Conservation (phyloP, 768 basidiomycete species). For the Flagelloscypha sp. region DNA sequence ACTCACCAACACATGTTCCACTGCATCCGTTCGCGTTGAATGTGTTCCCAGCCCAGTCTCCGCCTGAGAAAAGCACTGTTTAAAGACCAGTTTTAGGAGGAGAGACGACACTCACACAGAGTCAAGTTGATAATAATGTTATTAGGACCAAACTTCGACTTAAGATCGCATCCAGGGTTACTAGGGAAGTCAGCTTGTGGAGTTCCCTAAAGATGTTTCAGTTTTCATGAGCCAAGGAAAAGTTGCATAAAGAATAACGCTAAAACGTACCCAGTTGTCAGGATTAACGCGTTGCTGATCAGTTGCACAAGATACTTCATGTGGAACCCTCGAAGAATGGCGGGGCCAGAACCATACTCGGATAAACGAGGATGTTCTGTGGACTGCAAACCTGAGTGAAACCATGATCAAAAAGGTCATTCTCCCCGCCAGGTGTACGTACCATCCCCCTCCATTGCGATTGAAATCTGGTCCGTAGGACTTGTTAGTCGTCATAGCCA, state of each 20-base stretch:
- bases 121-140: conserved; percentile 29
- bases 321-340: conserved; percentile 15
- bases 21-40: conserved; percentile 45
- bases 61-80: conserved; percentile 43
- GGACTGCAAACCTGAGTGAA: conserved; percentile 32
- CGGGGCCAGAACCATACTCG: conserved; percentile 40
- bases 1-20: conserved; percentile 44
- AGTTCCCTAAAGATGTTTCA: conserved; percentile 16
- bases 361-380: conserved; percentile 24
- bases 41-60: conserved; percentile 47
- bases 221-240: neutral
- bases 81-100: too few species aligned
- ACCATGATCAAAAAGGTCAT: conserved; percentile 3
- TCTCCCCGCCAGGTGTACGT: conserved; percentile 2
- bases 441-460: conserved; percentile 29
- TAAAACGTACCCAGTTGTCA: conserved; percentile 21
- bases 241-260: neutral
- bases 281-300: conserved; percentile 17
- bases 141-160: conserved; percentile 23
- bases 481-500: conserved; percentile 6
- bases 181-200: conserved; percentile 26
- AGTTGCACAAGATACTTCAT: conserved; percentile 15
- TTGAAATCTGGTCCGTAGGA: conserved; percentile 18
- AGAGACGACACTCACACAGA: too few species aligned
- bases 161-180: conserved; percentile 26